phyloP scores from a whole-genome alignment of 2,329 filamentous ascomycete genomes.

The Fusarium protoensiforme region DNA sequence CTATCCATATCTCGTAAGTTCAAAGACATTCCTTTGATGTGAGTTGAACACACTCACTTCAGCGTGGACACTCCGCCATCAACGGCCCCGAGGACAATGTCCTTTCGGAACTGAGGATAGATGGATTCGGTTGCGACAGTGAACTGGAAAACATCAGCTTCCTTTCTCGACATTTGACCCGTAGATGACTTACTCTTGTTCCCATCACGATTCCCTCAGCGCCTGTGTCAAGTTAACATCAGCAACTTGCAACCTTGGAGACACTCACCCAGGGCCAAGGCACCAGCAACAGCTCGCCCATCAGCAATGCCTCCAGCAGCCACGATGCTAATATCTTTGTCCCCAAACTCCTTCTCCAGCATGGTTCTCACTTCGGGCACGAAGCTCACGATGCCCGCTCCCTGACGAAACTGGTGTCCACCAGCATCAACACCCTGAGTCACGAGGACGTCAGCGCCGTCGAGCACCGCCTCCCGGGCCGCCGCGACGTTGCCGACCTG shows the following conservation, averaged over 20 bases:
- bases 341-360: constrained; percentile 51
- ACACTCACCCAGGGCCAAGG: constrained; percentile 62
- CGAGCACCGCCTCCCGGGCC: constrained; percentile 59
- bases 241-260: background rate
- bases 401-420: constrained; percentile 68
- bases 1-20: constrained; percentile 32
- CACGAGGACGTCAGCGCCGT: constrained; percentile 68
- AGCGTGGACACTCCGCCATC: constrained; percentile 59
- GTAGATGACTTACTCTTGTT: constrained; percentile 48
- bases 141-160: constrained; percentile 50
- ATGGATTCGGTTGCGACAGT: constrained; percentile 56
- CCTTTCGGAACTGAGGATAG: constrained; percentile 54
- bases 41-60: constrained; percentile 50
- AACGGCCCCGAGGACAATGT: constrained; percentile 52
- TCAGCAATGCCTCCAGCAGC: constrained; percentile 71
- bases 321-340: constrained; percentile 54
- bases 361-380: constrained; percentile 67
- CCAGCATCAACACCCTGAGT: constrained; percentile 73
- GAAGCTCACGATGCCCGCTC: constrained; percentile 65
- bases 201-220: constrained; percentile 58
- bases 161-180: background rate
- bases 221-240: constrained; percentile 41
- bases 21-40: background rate
- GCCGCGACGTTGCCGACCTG: constrained; percentile 71
- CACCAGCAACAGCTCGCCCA: constrained; percentile 65